A percentile compares a stretch with the other conserved stretches of the same genome.
These are phyloP conservation scores for Cyclotella kingstonii DNA, from an alignment of 108 stramenopile genomes.

Conservation along the genomic window DNA sequence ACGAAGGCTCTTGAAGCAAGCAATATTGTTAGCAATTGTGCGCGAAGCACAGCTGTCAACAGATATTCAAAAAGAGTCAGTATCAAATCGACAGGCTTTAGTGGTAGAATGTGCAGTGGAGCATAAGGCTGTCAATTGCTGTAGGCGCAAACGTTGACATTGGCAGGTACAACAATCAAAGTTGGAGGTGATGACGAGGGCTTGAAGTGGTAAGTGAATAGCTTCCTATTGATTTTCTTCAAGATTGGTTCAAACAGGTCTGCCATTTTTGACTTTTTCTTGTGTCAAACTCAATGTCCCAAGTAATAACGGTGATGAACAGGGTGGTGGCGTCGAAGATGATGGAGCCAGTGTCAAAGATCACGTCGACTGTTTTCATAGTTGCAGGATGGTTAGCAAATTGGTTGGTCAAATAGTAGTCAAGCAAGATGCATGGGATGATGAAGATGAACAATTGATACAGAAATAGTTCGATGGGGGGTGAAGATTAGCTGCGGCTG, in stretches of 20 bases:
- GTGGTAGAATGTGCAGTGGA: not conserved
- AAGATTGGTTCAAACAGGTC: no score
- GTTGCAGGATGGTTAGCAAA: not conserved
- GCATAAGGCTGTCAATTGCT: not conserved
- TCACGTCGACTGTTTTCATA: no score
- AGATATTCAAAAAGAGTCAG: no score
- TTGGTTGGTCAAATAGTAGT: not conserved
- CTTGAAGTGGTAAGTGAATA: no score
- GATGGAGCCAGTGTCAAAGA: not conserved
- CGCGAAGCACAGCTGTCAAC: no score
- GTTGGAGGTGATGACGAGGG: no score
- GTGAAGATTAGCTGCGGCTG: conserved; percentile 4
- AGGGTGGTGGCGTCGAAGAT: no score
- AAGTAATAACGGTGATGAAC: no score
- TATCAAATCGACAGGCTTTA: no score
- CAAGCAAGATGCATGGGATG: not conserved
- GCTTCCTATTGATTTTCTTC: no score
- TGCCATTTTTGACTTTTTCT: no score
- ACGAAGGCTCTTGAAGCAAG: not conserved
- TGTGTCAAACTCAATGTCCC: no score
- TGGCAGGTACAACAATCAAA: not conserved
- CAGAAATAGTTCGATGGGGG: not conserved
- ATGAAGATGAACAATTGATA: not conserved
- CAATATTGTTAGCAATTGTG: not conserved
- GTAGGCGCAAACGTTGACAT: not conserved